Evolutionary conservation across 2,329 filamentous ascomycete genomes (phyloP).

Genomic region (Nigrograna mackinnonii): DNA sequence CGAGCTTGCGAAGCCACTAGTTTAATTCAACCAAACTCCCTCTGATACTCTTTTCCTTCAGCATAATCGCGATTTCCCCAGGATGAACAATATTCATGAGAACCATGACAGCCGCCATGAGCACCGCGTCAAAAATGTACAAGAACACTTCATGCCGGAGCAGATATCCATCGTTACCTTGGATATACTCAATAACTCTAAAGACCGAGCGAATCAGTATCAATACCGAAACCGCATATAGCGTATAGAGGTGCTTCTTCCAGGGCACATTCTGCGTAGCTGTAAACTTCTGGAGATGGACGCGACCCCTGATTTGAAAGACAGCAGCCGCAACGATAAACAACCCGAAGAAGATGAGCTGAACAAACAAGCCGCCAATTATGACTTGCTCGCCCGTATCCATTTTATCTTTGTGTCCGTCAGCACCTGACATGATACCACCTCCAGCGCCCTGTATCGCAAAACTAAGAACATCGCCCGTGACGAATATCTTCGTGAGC

Average conservation of each 20-base stretch:
- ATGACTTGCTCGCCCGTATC: constrained; percentile 48
- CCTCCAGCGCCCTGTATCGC: constrained; percentile 43
- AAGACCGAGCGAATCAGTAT: constrained; percentile 56
- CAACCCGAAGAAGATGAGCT: constrained; percentile 53
- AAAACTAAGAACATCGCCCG: constrained; percentile 48
- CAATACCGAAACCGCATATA: constrained; percentile 49
- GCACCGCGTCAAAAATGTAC: constrained; percentile 50
- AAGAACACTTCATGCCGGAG: constrained; percentile 47
- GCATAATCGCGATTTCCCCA: constrained; percentile 18
- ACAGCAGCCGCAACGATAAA: constrained; percentile 41
- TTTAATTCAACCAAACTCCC: too few relatives aligned
- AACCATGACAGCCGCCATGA: constrained; percentile 48
- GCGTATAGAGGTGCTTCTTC: constrained; percentile 41
- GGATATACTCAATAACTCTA: constrained; percentile 53
- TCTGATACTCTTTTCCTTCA: constrained; percentile 11
- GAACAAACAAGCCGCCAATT: constrained; percentile 50
- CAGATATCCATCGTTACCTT: constrained; percentile 50
- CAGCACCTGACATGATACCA: constrained; percentile 41
- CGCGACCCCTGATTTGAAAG: constrained; percentile 19
- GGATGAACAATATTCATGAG: constrained; percentile 43
- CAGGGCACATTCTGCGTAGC: constrained; percentile 16
- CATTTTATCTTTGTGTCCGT: constrained; percentile 13
- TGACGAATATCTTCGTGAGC: constrained; percentile 48
- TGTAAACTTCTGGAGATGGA: background rate
- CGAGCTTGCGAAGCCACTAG: too few relatives aligned